Base-by-base conservation (phyloP, 768 basidiomycete genomes). In the Tulasnella sp. region DNA sequence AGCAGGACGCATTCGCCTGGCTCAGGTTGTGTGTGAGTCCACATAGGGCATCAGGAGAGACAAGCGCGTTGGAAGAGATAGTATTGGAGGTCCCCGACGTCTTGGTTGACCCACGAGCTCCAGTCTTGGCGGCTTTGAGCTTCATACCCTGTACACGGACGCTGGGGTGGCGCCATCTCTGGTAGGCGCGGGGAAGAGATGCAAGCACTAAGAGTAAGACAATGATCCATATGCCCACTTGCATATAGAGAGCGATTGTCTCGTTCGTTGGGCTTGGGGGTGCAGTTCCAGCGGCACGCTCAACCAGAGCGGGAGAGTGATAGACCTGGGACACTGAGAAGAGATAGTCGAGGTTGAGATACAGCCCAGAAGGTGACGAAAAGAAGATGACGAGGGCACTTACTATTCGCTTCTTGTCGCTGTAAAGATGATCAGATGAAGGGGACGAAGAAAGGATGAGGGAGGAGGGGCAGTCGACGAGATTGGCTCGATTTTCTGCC, bases 121-220 rank as follows among this genome's bases (percentile, higher is more conserved):
- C 43, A 21, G 53, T 38, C 1, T 41, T 25, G 34, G 22, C 24
- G 27, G 22, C n/a, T 53, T 21, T 41, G 52, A 42, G 27, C 19
- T 42, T 25, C 10, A 41, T 19, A 15, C 24, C 27, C n/a, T n/a
- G 22, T 24, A 21, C 22, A 15, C 42, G 34, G 41, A 41, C 41
- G 15, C 34, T 55, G 41, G 53, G 53, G n/a, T 55, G 53, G 21
- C 53, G 53, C 34, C 43, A 55, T 29, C 53, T n/a, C 15, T 24
- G 24, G 34, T 24, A 43, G 11, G 53, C 53, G 30, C 53, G 53
- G 41, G 53, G 53, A 44, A 55, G 53, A 19, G 53, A 21, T 30
- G 41, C 31, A 38, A 55, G n/a, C 34, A 24, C n/a, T 21, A 55
- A 17, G 34, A 55, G 15, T 9, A 17, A 10, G 38, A 55, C 41